phyloP scores from a whole-genome alignment of 1,139 yeast genomes.

The Diutina neorugosa region DNA sequence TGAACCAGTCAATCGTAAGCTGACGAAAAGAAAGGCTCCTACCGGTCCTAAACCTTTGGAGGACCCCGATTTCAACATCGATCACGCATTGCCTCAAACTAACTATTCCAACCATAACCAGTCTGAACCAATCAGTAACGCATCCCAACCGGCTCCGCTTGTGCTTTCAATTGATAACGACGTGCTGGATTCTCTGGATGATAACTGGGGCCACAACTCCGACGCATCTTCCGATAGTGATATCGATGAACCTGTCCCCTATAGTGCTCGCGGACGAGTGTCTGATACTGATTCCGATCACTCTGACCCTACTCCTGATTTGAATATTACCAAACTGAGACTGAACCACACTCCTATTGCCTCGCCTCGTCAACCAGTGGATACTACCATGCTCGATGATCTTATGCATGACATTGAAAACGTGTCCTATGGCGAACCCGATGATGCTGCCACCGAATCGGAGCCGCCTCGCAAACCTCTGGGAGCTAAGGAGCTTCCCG shows the following conservation, averaged over 20 bases:
- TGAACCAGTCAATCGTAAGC: background rate
- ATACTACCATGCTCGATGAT: slow-evolving; percentile 1
- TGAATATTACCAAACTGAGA: background rate
- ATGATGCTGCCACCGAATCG: background rate
- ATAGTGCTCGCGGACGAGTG: background rate
- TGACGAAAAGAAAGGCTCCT: background rate
- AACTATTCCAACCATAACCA: background rate
- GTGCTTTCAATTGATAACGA: background rate
- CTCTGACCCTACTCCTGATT: background rate
- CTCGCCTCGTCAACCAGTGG: background rate
- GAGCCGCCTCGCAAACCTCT: background rate
- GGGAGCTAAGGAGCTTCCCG: background rate
- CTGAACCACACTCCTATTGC: background rate
- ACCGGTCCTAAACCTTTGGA: background rate
- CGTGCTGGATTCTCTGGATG: slow-evolving; percentile 1
- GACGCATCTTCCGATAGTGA: background rate
- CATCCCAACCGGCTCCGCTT: background rate
- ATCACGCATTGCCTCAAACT: background rate
- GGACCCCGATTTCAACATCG: background rate
- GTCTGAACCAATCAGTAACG: too few relatives aligned
- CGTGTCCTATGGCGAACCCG: slow-evolving; percentile 1
- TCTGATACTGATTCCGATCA: background rate
- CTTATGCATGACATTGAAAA: slow-evolving; percentile 3
- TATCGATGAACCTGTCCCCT: background rate
- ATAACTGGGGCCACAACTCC: slow-evolving; percentile 1